These are phyloP conservation scores for Dalbergia cochinchinensis DNA, from an alignment of 306 rosid genomes.

Conservation along the genomic window DNA sequence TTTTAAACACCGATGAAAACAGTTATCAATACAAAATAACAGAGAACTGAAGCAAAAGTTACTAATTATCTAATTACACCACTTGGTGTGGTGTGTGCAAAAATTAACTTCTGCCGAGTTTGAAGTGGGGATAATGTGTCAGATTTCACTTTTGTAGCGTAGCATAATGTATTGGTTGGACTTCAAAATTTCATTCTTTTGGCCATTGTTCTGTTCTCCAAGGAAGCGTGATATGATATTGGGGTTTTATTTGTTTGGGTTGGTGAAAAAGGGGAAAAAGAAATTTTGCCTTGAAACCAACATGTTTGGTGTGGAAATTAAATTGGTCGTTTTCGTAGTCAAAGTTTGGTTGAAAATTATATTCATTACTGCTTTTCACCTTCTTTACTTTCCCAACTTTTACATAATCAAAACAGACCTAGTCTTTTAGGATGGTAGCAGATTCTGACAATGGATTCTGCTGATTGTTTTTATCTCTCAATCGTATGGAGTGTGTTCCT, in stretches of 20 bases:
- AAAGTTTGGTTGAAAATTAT: not conserved
- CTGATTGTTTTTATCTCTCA: constrained; percentile 1
- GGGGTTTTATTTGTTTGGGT: not conserved
- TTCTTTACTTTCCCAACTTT: not conserved
- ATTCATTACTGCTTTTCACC: not conserved
- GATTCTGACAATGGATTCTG: constrained; percentile 1
- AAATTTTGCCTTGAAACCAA: not conserved
- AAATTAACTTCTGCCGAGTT: not conserved
- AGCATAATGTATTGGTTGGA: not conserved
- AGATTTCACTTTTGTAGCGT: not conserved
- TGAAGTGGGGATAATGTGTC: not conserved
- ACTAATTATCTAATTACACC: too few species aligned
- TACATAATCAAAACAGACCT: constrained; percentile 19
- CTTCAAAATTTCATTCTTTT: not conserved
- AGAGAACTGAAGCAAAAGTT: too few species aligned
- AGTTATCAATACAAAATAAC: too few species aligned
- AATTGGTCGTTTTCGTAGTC: not conserved
- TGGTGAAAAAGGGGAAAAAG: not conserved
- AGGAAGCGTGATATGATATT: not conserved
- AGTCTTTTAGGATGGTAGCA: constrained; percentile 30
- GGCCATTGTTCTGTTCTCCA: not conserved
- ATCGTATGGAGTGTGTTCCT: constrained; percentile 1
- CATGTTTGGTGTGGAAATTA: not conserved
- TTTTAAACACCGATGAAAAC: too few species aligned
- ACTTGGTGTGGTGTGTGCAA: too few species aligned